These are phyloP conservation scores for Scheffersomyces illinoinensis DNA, from an alignment of 1,139 yeast genomes.

Conservation along the genomic window DNA sequence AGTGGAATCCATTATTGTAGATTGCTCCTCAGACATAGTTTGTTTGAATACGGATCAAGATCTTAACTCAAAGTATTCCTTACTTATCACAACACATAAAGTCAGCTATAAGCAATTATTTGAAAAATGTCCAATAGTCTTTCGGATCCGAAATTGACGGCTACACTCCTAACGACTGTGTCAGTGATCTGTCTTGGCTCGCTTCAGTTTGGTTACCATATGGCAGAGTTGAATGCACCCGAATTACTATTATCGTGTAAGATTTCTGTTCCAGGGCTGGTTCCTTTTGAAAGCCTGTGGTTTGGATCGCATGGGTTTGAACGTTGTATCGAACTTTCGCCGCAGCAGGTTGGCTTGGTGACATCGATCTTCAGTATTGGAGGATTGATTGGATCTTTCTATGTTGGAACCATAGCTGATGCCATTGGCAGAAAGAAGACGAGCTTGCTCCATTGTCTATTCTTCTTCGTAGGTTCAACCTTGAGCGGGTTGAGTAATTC, in stretches of 20 bases:
- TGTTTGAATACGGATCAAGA: not conserved
- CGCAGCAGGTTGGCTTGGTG: constrained; percentile 72
- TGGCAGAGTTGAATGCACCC: constrained; percentile 52
- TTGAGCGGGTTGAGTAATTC: constrained; percentile 55
- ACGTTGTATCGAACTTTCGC: constrained; percentile 59
- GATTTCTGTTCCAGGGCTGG: constrained; percentile 28
- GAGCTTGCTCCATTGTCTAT: constrained; percentile 53
- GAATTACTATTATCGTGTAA: constrained; percentile 43
- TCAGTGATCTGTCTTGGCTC: constrained; percentile 44
- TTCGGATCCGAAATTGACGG: constrained; percentile 18
- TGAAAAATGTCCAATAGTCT: not conserved
- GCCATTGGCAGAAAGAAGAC: constrained; percentile 62
- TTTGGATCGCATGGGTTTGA: constrained; percentile 39
- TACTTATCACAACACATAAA: not conserved
- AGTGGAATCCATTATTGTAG: not conserved
- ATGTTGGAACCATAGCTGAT: constrained; percentile 73
- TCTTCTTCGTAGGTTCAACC: constrained; percentile 69
- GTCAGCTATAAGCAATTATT: not conserved
- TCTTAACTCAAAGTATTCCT: not conserved
- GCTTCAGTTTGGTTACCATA: constrained; percentile 51
- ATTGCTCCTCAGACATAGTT: not conserved
- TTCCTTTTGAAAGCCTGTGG: constrained; percentile 34
- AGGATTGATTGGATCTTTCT: constrained; percentile 75
- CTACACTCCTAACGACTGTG: constrained; percentile 30
- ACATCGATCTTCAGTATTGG: constrained; percentile 87